Base-by-base conservation (phyloP, 1,139 yeast genomes). In the Blastobotrys elegans region DNA sequence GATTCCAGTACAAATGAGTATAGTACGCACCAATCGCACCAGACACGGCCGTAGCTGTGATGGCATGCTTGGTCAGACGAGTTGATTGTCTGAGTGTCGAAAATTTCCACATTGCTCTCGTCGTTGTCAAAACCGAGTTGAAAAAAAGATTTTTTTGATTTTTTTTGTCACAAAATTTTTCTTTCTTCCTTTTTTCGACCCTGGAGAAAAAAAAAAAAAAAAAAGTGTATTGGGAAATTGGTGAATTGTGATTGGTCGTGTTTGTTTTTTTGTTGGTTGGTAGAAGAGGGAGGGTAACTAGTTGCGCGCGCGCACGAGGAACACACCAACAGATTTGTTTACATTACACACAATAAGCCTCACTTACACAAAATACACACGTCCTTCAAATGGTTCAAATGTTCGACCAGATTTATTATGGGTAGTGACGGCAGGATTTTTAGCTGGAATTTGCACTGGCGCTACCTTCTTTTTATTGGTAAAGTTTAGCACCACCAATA, bases 1-100 rank as follows among this genome's bases (percentile, higher is more conserved):
- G 67, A 41, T 55, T 56, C 53, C 53, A 46, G 53, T 61, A 61
- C 46, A 61, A 51, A 45, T 61, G 59, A 27, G 65, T 64, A 50
- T 60, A 60, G 56, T 60, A 58, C 38, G 66, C 65, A 36, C 65
- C 55, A 31, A 60, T 56, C 42, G 64, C 66, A 26, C 61, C 58
- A 52, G 64, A 60, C 30, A 62, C 63, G 37, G 56, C 50, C 22
- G 59, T 57, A 31, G 59, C 65, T 33, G 62, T 62, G 46, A 63
- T 56, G 44, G 65, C 66, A 37, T 62, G 65, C 57, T 60, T 63
- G 34, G 66, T 58, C 56, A 63, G 56, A 36, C 60, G 52, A 32
- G 58, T 50, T 29, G 61, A 56, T 50, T 57, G 58, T 50, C 57
- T 54, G 48, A 57, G 53, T 43, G 57, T 48, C 35, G 50, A 47